Evolutionary conservation across 805 yeast species (phyloP), one percentile per base, ranked within the genome.

Genomic region (Candida quercuum): DNA sequence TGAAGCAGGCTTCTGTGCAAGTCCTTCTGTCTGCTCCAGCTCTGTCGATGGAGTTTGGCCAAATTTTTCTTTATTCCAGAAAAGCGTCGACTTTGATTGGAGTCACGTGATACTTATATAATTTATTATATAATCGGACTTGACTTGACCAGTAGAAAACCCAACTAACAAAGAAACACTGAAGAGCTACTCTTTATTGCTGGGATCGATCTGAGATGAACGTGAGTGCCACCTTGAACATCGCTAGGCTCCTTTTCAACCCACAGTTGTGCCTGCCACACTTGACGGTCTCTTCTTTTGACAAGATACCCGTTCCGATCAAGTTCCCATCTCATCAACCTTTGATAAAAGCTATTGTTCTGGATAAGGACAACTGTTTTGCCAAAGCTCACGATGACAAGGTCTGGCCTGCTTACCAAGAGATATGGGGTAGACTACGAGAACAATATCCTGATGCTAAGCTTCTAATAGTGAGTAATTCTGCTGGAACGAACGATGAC

Each of bases 351-450:
- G 95, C 88, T 0, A 71, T 89, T 2, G 91, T 93, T 0, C 66
- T 93, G 19, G 99, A 93, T 55, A 93, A 93, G 57, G 99, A 93
- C 61, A 93, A 93, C 59, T 91, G 98, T 54, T 85, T 93, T 57
- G 95, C 99, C 5, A 72, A 74, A 41, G 89, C 89, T 25, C 84
- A 86, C 38, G 84, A 78, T 42, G 83, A 81, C 42, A 72, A 76
- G 41, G 84, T 91, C 1, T 88, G 86, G 85, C 87, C 85, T 0
- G 84, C 64, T 2, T 89, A 88, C 45, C 47, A 49, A 12, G 63
- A 59, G 49, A 52, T 66, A 30, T 87, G 93, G 87, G 59, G 63
- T 6, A 48, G 55, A n/a, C 59, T 86, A 35, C 66, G 67, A 30
- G 48, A 59, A n/a, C 48, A 59, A 2, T 86, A 81, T 50, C 87